A percentile compares a stretch with the other conserved stretches of the same genome.
phyloP scores from a whole-genome alignment of 345 rosid genomes.

The Tarenaya hassleriana region DNA sequence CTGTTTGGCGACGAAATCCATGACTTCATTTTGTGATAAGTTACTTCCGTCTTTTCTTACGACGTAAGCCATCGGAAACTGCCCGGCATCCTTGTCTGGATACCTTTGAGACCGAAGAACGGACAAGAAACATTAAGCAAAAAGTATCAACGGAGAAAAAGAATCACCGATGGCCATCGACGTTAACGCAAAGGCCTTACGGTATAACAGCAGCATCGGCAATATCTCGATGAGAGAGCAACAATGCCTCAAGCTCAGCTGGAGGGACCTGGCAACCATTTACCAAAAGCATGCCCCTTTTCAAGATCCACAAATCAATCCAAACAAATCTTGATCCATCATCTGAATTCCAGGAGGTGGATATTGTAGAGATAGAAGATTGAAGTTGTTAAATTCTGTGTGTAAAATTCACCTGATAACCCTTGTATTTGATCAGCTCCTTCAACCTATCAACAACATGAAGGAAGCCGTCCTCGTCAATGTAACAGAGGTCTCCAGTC shows the following conservation, averaged over 20 bases:
- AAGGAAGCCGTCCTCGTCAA: constrained; percentile 75
- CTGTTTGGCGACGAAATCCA: constrained; percentile 24
- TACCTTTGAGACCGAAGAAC: constrained; percentile 14
- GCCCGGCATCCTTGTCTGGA: constrained; percentile 28
- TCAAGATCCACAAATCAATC: constrained; percentile 2
- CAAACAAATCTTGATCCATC: neutral
- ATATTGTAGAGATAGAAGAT: neutral
- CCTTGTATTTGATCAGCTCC: constrained; percentile 91
- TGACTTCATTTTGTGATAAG: constrained; percentile 21
- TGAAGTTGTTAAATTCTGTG: neutral
- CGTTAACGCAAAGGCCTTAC: constrained; percentile 19
- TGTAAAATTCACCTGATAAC: constrained; percentile 59
- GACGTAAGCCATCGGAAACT: constrained; percentile 29
- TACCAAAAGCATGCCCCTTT: neutral
- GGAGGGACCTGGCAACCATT: constrained; percentile 41
- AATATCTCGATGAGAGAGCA: constrained; percentile 40
- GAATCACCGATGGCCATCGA: constrained; percentile 12
- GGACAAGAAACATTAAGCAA: neutral
- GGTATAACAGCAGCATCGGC: constrained; percentile 48
- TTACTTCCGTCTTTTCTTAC: constrained; percentile 25
- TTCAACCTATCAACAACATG: constrained; percentile 79
- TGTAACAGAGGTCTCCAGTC: constrained; percentile 86
- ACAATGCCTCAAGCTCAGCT: constrained; percentile 48
- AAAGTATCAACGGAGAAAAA: neutral
- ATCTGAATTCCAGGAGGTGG: too few species aligned